Base-by-base conservation (phyloP, 352 stramenopile genomes). In the Thraustochytrium sp. region DNA sequence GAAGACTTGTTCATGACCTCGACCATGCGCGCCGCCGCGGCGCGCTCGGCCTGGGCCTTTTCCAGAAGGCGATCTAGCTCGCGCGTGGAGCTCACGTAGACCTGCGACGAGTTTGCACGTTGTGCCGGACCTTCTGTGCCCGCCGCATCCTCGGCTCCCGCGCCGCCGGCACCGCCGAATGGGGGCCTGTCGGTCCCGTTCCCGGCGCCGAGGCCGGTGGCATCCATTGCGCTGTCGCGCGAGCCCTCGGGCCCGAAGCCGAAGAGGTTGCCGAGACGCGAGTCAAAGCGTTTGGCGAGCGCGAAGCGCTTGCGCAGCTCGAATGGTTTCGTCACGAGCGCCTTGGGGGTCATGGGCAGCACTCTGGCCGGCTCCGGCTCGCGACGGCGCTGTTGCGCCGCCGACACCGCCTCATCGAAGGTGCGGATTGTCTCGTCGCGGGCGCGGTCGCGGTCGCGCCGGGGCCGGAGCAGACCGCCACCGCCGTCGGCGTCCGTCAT, bases 21-120 rank as follows among this genome's bases (percentile, higher is more conserved):
- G 1, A 80, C 68, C 68, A 80, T 80, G 2, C 51, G 68, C 13
- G 68, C 68, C 26, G 68, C 68, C n/a, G 40, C 11, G 1, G 21
- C 31, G 29, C 51, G 29, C 46, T 64, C 68, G 5, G 18, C 34
- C 44, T 80, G 68, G 4, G 68, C 68, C 68, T 80, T 80, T 44
- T 68, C 68, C 49, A 80, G 38, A 8, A 80, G 23, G 1, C 63
- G 34, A 34, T 80, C 68, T 9, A 80, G 53, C 68, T 80, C 68
- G 23, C 68, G 68, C 46, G 68, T 80, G 0, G 68, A 80, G 26
- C 40, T 72, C n/a, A n/a, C n/a, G n/a, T n/a, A n/a, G 26, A 72
- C 40, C 36, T 72, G 48, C 29, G 42, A 23, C 31, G n/a, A 49
- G 18, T 36, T 54, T 63, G 5, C 54, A 18, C 54, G 26, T 63